These are phyloP conservation scores for Monosporascus sp. DNA, from an alignment of 2,329 filamentous ascomycete species.

Conservation along the genomic window DNA sequence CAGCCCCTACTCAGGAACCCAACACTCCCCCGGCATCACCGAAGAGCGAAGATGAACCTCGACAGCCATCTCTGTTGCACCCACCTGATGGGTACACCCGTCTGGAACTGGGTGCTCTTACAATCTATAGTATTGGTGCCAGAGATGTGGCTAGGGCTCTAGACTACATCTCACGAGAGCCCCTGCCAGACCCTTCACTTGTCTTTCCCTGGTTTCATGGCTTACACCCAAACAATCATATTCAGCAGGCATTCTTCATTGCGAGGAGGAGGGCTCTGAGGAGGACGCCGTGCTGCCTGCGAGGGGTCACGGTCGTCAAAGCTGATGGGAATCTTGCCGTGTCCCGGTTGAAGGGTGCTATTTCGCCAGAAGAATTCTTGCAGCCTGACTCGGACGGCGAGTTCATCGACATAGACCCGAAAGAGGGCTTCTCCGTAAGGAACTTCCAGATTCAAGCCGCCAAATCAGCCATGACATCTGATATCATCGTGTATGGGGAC, in stretches of 20 bases:
- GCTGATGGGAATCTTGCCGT: constrained; percentile 71
- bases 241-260: constrained; percentile 86
- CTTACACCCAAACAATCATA: constrained; percentile 78
- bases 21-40: constrained; percentile 64
- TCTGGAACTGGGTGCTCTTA: constrained; percentile 45
- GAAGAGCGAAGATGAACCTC: constrained; percentile 45
- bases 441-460: constrained; percentile 96
- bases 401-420: constrained; percentile 81
- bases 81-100: constrained; percentile 62
- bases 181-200: constrained; percentile 74
- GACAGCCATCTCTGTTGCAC: constrained; percentile 65
- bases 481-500: constrained; percentile 88
- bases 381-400: constrained; percentile 43
- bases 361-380: constrained; percentile 76
- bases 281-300: constrained; percentile 68
- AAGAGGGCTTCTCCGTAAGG: constrained; percentile 86
- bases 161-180: constrained; percentile 70
- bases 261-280: constrained; percentile 66
- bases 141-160: constrained; percentile 65
- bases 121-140: constrained; percentile 69
- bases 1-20: constrained; percentile 48
- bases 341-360: constrained; percentile 79
- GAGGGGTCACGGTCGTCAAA: constrained; percentile 82
- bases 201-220: constrained; percentile 98
- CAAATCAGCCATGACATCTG: constrained; percentile 81